Evolutionary conservation across 805 yeast species (phyloP).

Genomic region (Zygosaccharomyces siamensis): DNA sequence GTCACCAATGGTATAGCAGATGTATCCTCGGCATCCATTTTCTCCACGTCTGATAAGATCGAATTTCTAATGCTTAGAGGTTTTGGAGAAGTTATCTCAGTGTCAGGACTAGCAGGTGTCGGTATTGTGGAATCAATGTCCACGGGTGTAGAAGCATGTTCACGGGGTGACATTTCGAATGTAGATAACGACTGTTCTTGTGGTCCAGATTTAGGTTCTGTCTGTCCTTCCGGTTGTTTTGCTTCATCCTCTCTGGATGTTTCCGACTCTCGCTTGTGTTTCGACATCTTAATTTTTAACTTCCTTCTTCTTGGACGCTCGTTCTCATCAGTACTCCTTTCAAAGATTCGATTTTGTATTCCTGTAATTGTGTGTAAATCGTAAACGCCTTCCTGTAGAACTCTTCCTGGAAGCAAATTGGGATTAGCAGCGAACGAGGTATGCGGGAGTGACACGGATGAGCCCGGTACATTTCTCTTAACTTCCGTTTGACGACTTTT

Average conservation of each 20-base stretch:
- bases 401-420: slow-evolving; percentile 26
- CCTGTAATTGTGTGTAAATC: slow-evolving; percentile 28
- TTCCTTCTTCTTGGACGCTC: slow-evolving; percentile 31
- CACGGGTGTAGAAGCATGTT: neutral
- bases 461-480: slow-evolving; percentile 3
- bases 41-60: neutral
- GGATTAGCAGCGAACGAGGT: slow-evolving; percentile 8
- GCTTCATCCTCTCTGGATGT: neutral
- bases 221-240: neutral
- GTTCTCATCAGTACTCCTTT: slow-evolving; percentile 28
- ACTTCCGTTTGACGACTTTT: slow-evolving; percentile 5
- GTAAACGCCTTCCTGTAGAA: slow-evolving; percentile 22
- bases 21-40: neutral
- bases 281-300: slow-evolving; percentile 16
- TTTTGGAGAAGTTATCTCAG: slow-evolving; percentile 6
- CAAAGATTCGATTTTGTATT: slow-evolving; percentile 32
- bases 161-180: neutral
- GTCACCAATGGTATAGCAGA: neutral
- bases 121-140: neutral
- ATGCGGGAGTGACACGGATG: slow-evolving; percentile 5
- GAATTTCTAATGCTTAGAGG: slow-evolving; percentile 2
- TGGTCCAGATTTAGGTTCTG: neutral
- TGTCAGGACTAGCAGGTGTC: slow-evolving; percentile 2
- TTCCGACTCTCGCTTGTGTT: neutral
- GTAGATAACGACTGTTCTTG: neutral